These are phyloP conservation scores for Barnettozyma siamensis DNA, from an alignment of 805 yeast species.

Conservation along the genomic window DNA sequence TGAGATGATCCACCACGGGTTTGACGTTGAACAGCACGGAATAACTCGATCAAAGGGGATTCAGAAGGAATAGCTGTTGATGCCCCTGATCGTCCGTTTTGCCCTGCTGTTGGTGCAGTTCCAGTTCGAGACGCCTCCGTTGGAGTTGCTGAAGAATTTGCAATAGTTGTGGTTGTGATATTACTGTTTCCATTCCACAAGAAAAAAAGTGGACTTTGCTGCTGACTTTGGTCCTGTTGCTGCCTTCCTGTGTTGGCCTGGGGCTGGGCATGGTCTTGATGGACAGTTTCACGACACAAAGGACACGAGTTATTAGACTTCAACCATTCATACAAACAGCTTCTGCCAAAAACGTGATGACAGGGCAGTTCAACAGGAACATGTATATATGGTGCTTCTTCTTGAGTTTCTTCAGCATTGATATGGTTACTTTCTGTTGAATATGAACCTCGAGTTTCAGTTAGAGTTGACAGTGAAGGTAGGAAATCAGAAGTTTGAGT, in stretches of 20 bases:
- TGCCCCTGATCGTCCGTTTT: too few relatives aligned
- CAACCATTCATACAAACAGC: conserved; percentile 85
- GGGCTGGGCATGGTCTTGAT: conserved; percentile 9
- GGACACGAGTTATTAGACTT: conserved; percentile 75
- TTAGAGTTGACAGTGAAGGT: background rate
- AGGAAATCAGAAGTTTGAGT: conserved; percentile 1
- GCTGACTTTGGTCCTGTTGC: too few relatives aligned
- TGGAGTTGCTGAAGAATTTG: conserved; percentile 5
- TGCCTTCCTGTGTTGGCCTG: too few relatives aligned
- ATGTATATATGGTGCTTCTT: conserved; percentile 39
- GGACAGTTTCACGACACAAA: conserved; percentile 57
- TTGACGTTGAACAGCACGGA: too few relatives aligned
- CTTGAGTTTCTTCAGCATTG: conserved; percentile 5
- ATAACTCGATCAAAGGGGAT: too few relatives aligned
- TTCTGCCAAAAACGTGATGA: conserved; percentile 78
- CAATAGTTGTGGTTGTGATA: background rate
- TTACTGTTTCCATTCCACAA: background rate
- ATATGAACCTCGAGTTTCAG: background rate
- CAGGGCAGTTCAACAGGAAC: conserved; percentile 75
- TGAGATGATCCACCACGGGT: too few relatives aligned
- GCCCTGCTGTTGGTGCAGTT: too few relatives aligned
- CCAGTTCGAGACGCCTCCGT: conserved; percentile 8
- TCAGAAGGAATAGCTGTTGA: too few relatives aligned
- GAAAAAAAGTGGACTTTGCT: conserved; percentile 2
- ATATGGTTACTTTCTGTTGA: background rate